Evolutionary conservation across 2,329 filamentous ascomycete genomes (phyloP), one percentile per base, ranked within the genome.

Genomic region (Pseudocercospora fuligena): DNA sequence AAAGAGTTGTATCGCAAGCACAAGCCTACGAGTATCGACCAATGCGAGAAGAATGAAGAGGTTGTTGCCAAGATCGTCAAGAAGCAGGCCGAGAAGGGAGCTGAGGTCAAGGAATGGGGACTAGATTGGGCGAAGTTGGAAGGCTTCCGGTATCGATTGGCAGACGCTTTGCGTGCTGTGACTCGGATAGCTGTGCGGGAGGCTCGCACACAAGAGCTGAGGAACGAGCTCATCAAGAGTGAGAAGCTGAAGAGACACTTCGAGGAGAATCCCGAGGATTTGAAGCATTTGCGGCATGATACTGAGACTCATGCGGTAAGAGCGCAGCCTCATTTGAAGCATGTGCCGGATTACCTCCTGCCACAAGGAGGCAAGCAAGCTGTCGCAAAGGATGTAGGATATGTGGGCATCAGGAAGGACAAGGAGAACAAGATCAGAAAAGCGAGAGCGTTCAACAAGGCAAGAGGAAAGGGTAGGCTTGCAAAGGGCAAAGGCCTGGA

Each of bases 61-160:
- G 86, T 97, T 0, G 82, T 99, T 36, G 86, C 87, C 25, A 93
- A 91, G 78, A 95, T 99, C 71, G 85, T 87, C 64, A 90, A 89
- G 72, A 88, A 92, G 64, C 94, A 98, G 79, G 82, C 83, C 12
- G 93, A 94, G 78, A 88, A 88, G 66, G 92, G 90, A 66, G 90
- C 92, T 72, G 91, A 93, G 76, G 85, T 98, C 33, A 92, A 95
- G 77, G 92, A 93, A 11, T 99, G 97, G 82, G 89, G 90, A 73
- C 97, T 99, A 77, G 94, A 97, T 81, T 96, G 96, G 90, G 89
- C 90, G 77, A 92, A 96, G 75, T 89, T 99, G 23, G 93, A 97
- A 71, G 92, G 92, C 3, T 98, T 99, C 83, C 87, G 94, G 21
- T 99, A 99, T 80, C 90, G 95, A 72, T 93, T 97, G 88, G 92